Evolutionary conservation across 2,329 filamentous ascomycete species (phyloP).

Genomic region (Didymella exigua): DNA sequence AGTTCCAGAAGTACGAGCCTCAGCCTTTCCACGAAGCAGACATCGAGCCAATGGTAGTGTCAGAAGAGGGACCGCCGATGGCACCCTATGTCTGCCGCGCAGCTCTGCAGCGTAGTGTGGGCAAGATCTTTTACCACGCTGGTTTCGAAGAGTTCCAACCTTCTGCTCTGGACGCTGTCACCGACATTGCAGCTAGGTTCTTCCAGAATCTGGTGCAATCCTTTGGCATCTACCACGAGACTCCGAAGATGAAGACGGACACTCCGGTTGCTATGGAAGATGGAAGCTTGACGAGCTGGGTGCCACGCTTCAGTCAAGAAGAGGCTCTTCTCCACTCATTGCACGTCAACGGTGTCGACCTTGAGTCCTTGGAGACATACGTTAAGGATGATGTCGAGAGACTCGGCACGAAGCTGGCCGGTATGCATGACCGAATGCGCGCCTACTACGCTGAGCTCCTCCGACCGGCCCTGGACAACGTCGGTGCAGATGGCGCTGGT

Average conservation of each 20-base stretch:
- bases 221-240: conserved; percentile 81
- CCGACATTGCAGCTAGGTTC: conserved; percentile 87
- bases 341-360: conserved; percentile 79
- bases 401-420: conserved; percentile 75
- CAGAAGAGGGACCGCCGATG: conserved; percentile 87
- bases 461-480: conserved; percentile 81
- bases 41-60: conserved; percentile 85
- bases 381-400: conserved; percentile 94
- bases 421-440: conserved; percentile 95
- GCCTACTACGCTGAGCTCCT: conserved; percentile 89
- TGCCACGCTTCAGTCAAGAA: conserved; percentile 77
- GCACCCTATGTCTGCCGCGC: conserved; percentile 80
- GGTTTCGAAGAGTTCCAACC: conserved; percentile 98
- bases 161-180: conserved; percentile 86
- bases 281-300: conserved; percentile 54
- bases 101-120: conserved; percentile 86
- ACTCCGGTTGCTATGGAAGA: conserved; percentile 35
- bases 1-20: conserved; percentile 95
- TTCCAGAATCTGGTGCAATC: conserved; percentile 83
- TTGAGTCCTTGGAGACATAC: conserved; percentile 82
- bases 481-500: conserved; percentile 80
- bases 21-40: conserved; percentile 88
- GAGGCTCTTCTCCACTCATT: conserved; percentile 87
- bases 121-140: conserved; percentile 93
- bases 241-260: conserved; percentile 71